phyloP scores from a whole-genome alignment of 2,329 filamentous ascomycete species.

The Fusarium lateritium region DNA sequence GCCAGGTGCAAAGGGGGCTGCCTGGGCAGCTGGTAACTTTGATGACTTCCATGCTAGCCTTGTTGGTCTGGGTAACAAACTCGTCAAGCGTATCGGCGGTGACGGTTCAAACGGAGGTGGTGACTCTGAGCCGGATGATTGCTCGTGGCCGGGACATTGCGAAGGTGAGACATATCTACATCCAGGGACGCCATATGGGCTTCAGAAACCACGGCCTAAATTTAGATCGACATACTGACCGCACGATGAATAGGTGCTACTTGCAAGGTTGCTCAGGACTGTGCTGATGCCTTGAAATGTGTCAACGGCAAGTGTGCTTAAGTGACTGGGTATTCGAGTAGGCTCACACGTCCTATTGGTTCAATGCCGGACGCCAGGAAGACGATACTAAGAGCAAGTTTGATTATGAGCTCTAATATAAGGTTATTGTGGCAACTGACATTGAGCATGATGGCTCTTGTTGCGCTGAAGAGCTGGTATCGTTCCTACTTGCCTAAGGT shows the following conservation, averaged over 20 bases:
- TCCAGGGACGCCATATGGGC: neutral
- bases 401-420: too few relatives aligned
- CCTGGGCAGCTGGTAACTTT: slow-evolving; percentile 64
- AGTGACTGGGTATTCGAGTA: neutral
- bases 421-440: too few relatives aligned
- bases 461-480: too few relatives aligned
- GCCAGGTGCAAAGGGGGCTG: slow-evolving; percentile 64
- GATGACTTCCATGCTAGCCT: slow-evolving; percentile 56
- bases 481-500: too few relatives aligned
- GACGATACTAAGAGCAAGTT: too few relatives aligned
- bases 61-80: neutral
- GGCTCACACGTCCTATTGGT: neutral
- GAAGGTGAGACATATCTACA: neutral
- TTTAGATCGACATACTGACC: neutral
- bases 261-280: slow-evolving; percentile 10
- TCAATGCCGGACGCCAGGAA: neutral
- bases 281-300: slow-evolving; percentile 2
- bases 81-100: slow-evolving; percentile 10
- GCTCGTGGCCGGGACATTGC: slow-evolving; percentile 14
- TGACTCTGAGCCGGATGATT: neutral
- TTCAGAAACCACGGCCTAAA: neutral
- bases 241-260: neutral
- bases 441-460: too few relatives aligned
- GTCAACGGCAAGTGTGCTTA: slow-evolving; percentile 3
- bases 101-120: neutral